Base-by-base conservation (phyloP, 1,139 yeast genomes). In the Taiozyma sp. region DNA sequence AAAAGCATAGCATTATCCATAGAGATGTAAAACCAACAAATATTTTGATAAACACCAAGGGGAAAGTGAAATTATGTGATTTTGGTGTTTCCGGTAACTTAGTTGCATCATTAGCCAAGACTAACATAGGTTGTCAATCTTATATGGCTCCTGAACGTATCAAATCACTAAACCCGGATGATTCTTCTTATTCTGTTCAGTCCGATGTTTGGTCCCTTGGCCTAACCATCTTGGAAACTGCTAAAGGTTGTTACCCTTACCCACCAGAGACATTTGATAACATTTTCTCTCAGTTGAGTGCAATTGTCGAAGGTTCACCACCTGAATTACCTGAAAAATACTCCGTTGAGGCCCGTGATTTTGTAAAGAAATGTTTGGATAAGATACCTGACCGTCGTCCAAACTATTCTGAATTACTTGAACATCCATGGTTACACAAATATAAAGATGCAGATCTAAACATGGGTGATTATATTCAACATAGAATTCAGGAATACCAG, bases 121-220 rank as follows among this genome's bases (percentile, higher is more conserved):
- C 99, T 0, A 93, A 93, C 64, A 92, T 93, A 61, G 99, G 99
- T 8, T 95, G 99, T 69, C 99, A 93, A 70, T 88, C 96, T 6
- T 93, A 93, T 70, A 95, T 95, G 99, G 98, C 99, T 0, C 99
- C 99, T 1, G 99, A 93, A 68, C 79, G 99, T 65, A 95, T 93
- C 63, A 84, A 87, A 68, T 78, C 83, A 8, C 55, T 70, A 46
- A 71, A 69, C 50, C 81, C 81, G 9, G 92, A 87, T 65, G 93
- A 83, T 59, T 77, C 81, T 22, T 84, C 96, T 0, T 93, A 93
- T 69, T 85, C 97, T 1, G 97, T 91, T 13, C 97, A 93, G 66
- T 86, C 96, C 12, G 99, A 95, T 69, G 83, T 93, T 54, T 93
- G 99, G 99, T 90, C 97, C 0, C 71, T 93, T 44, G 99, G 99